These are phyloP conservation scores for Paecilomyces dactylethromorphus DNA, from an alignment of 2,329 filamentous ascomycete species.

Conservation along the genomic window DNA sequence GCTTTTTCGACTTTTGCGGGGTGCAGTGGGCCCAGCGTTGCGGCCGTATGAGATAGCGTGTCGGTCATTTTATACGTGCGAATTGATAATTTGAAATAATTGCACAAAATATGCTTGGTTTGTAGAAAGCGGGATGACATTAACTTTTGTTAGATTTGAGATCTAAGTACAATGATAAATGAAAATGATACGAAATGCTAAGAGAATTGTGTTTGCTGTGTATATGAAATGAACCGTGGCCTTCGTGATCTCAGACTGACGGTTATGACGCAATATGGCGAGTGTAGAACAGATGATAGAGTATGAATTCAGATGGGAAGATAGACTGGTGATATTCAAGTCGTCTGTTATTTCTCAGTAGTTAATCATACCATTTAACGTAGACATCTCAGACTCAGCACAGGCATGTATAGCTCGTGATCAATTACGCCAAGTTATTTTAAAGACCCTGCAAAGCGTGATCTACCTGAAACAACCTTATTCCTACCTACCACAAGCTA, in stretches of 20 bases:
- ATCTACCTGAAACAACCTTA: too few species aligned
- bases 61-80: neutral
- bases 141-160: neutral
- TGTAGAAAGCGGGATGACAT: neutral
- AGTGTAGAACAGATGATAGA: neutral
- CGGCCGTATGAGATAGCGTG: neutral
- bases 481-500: too few species aligned
- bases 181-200: too few species aligned
- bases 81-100: neutral
- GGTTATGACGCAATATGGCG: neutral
- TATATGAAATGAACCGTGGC: neutral
- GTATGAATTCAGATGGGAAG: neutral
- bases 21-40: conserved; percentile 7
- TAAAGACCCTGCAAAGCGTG: too few species aligned
- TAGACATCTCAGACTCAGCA: neutral
- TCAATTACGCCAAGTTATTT: too few species aligned
- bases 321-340: neutral
- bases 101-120: neutral
- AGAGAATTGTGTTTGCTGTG: neutral
- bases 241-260: neutral
- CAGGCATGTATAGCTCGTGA: too few species aligned
- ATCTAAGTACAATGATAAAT: neutral
- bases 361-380: neutral
- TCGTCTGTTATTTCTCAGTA: too few species aligned
- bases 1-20: conserved; percentile 8